phyloP scores from a whole-genome alignment of 169 alveolate species.

The Cryptosporidium muris region DNA sequence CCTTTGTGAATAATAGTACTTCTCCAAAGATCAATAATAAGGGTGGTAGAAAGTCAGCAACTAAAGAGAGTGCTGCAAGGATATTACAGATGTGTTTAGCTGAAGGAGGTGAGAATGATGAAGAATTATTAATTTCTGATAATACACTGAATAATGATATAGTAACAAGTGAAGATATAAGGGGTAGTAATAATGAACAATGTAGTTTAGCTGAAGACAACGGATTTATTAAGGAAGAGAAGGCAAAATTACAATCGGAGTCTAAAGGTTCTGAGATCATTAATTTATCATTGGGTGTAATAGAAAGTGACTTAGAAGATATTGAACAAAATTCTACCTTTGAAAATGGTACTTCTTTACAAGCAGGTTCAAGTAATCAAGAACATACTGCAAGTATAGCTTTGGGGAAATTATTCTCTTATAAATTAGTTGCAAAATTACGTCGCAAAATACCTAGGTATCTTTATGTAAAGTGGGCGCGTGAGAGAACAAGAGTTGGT shows the following conservation, averaged over 20 bases:
- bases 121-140: no score
- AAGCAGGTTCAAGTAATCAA: no score
- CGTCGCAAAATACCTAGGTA: background rate
- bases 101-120: background rate
- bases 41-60: background rate
- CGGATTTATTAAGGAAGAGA: no score
- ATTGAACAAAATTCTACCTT: background rate
- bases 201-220: no score
- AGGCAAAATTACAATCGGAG: no score
- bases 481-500: constrained; percentile 62
- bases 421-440: no score
- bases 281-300: background rate
- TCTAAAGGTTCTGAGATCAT: no score
- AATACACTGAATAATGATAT: no score
- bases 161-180: no score
- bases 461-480: constrained; percentile 54
- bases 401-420: no score
- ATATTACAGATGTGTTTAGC: constrained; percentile 19
- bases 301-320: background rate
- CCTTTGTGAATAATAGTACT: background rate
- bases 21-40: background rate
- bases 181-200: no score
- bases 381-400: no score
- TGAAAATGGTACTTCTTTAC: background rate
- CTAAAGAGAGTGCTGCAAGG: constrained; percentile 21